phyloP scores from a whole-genome alignment of 495 filamentous ascomycete species.

The Daldinia decipiens region DNA sequence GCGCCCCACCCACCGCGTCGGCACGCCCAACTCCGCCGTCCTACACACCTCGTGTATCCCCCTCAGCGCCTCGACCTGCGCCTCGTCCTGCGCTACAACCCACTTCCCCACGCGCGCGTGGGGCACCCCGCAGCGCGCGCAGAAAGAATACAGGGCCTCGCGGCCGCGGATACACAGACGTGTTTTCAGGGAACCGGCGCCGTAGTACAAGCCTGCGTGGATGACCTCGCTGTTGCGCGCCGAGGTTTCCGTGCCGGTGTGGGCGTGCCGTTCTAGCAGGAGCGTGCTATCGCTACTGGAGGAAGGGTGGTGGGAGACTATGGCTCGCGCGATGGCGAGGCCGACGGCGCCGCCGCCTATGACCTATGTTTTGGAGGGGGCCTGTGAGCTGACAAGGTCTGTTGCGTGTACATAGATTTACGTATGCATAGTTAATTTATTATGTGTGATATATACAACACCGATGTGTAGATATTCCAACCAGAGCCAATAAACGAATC shows the following conservation, averaged over 20 bases:
- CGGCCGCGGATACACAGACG: slow-evolving; percentile 81
- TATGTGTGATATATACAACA: slow-evolving; percentile 5
- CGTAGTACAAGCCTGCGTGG: slow-evolving; percentile 96
- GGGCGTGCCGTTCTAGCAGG: slow-evolving; percentile 81
- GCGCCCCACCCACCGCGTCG: slow-evolving; percentile 72
- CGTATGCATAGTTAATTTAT: too few species aligned
- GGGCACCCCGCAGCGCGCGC: slow-evolving; percentile 71
- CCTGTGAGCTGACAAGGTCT: slow-evolving; percentile 19
- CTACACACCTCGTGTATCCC: slow-evolving; percentile 73
- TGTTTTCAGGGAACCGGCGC: slow-evolving; percentile 78
- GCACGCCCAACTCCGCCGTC: slow-evolving; percentile 56
- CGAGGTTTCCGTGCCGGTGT: slow-evolving; percentile 88
- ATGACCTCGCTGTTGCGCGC: slow-evolving; percentile 97
- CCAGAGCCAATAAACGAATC: not conserved
- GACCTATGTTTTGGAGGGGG: slow-evolving; percentile 60
- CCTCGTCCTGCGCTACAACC: slow-evolving; percentile 85
- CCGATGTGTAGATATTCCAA: not conserved
- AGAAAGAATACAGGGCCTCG: slow-evolving; percentile 81
- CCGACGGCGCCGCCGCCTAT: slow-evolving; percentile 94
- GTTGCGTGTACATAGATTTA: slow-evolving; percentile 1
- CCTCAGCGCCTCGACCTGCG: slow-evolving; percentile 73
- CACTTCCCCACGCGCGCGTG: slow-evolving; percentile 87
- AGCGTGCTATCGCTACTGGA: slow-evolving; percentile 61
- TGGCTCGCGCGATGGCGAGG: slow-evolving; percentile 81
- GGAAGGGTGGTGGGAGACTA: slow-evolving; percentile 60